phyloP scores from a whole-genome alignment of 2,329 filamentous ascomycete species.

The Nothophoma quercina region DNA sequence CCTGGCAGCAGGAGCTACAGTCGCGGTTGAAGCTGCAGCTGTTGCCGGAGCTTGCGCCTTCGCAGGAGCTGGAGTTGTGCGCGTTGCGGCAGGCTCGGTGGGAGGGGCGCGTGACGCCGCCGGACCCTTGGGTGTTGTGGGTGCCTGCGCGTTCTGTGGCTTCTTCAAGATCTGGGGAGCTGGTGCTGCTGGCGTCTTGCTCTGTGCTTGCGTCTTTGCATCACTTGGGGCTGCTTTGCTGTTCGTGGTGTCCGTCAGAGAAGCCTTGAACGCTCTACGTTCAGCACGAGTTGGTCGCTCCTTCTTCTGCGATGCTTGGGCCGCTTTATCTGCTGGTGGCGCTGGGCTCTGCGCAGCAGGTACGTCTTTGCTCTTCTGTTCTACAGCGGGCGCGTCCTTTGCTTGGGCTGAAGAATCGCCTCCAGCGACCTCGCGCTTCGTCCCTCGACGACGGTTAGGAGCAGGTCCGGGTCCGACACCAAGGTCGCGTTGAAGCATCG shows the following conservation, averaged over 20 bases:
- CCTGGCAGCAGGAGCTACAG: slow-evolving; percentile 22
- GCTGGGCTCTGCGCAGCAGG: slow-evolving; percentile 23
- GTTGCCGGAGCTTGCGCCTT: slow-evolving; percentile 26
- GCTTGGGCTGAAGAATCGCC: slow-evolving; percentile 30
- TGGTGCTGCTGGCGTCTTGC: slow-evolving; percentile 34
- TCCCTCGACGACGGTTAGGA: slow-evolving; percentile 52
- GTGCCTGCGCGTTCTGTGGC: slow-evolving; percentile 36
- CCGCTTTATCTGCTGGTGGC: slow-evolving; percentile 34
- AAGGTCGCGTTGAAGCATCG: slow-evolving; percentile 69
- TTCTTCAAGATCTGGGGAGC: slow-evolving; percentile 52
- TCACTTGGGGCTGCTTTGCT: slow-evolving; percentile 32
- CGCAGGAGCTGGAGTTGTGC: slow-evolving; percentile 23
- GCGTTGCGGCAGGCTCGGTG: slow-evolving; percentile 39
- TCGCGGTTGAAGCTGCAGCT: slow-evolving; percentile 23
- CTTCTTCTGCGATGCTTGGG: slow-evolving; percentile 45
- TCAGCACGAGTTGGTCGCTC: slow-evolving; percentile 49
- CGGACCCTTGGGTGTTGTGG: slow-evolving; percentile 40
- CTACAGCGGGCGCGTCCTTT: slow-evolving; percentile 36
- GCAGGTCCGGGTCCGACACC: slow-evolving; percentile 57
- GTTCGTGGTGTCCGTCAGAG: slow-evolving; percentile 43
- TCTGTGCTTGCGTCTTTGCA: slow-evolving; percentile 32
- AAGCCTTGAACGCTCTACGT: slow-evolving; percentile 49
- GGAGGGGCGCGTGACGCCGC: slow-evolving; percentile 39
- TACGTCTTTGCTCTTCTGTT: slow-evolving; percentile 41
- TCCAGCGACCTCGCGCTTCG: slow-evolving; percentile 45